These are phyloP conservation scores for Candida ascalaphidarum DNA, from an alignment of 805 yeast species.

Conservation along the genomic window DNA sequence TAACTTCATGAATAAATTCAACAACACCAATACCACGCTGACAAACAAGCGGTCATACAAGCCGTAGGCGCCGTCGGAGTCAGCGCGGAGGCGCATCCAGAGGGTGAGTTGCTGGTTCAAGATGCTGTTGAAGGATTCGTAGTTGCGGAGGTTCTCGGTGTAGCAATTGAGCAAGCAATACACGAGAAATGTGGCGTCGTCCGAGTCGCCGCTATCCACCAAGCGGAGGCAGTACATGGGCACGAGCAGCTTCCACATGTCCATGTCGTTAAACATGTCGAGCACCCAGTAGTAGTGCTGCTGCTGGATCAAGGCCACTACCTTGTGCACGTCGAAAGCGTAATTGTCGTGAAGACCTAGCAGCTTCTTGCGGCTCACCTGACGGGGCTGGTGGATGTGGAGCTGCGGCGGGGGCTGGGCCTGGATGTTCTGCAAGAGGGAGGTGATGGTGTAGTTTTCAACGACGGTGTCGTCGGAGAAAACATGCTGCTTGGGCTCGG, in stretches of 20 bases:
- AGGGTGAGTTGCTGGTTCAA: slow-evolving; percentile 13
- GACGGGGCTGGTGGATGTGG: no score
- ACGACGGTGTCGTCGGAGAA: not conserved
- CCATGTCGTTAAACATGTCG: slow-evolving; percentile 30
- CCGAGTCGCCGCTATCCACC: slow-evolving; percentile 3
- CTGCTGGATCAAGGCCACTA: slow-evolving; percentile 17
- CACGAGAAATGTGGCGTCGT: slow-evolving; percentile 13
- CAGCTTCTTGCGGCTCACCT: no score
- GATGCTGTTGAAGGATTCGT: slow-evolving; percentile 3
- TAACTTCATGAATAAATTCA: slow-evolving; percentile 12
- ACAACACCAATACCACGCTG: slow-evolving; percentile 20
- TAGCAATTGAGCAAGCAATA: slow-evolving; percentile 25
- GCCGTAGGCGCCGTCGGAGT: slow-evolving; percentile 5
- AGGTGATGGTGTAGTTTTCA: slow-evolving; percentile 18
- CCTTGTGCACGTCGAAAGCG: slow-evolving; percentile 7
- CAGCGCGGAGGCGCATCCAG: slow-evolving; percentile 12
- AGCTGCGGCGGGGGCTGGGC: no score
- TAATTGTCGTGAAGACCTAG: no score
- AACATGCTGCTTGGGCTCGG: not conserved
- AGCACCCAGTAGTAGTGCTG: slow-evolving; percentile 30
- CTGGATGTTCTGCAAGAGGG: slow-evolving; percentile 5
- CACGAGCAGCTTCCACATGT: slow-evolving; percentile 27
- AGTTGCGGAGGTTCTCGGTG: slow-evolving; percentile 3
- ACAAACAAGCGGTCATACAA: slow-evolving; percentile 21
- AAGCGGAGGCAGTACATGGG: slow-evolving; percentile 23